Conservation (phyloP, 139 green algal species). For the Parachlorella kessleri region DNA sequence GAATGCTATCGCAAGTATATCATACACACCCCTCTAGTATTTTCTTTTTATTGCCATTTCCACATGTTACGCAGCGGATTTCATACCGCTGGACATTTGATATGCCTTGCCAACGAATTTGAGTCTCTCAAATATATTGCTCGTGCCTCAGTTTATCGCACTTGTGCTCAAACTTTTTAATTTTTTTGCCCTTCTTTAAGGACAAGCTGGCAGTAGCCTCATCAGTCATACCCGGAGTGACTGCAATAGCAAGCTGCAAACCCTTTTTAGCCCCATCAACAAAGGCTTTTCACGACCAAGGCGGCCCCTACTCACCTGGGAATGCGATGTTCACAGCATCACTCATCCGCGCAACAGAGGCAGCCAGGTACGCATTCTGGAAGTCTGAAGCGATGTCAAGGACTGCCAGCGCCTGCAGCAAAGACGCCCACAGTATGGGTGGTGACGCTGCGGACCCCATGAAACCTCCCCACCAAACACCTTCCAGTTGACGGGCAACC, state of each 20-base stretch:
- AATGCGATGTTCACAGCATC: slow-evolving; percentile 79
- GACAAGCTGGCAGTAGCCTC: background rate
- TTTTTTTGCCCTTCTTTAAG: background rate
- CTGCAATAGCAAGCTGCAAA: too few relatives aligned
- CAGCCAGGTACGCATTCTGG: slow-evolving; percentile 78
- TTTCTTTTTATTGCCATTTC: background rate
- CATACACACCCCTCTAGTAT: too few relatives aligned
- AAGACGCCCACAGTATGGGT: too few relatives aligned
- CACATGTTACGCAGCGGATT: background rate
- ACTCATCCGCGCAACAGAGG: slow-evolving; percentile 53
- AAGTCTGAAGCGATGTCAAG: slow-evolving; percentile 62
- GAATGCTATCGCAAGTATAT: too few relatives aligned
- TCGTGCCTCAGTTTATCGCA: too few relatives aligned
- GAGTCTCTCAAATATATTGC: too few relatives aligned
- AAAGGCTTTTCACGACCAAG: too few relatives aligned
- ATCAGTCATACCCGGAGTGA: background rate
- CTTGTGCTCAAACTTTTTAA: background rate
- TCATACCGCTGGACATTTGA: background rate
- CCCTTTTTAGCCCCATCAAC: too few relatives aligned
- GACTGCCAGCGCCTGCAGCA: slow-evolving; percentile 59
- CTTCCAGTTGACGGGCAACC: too few relatives aligned
- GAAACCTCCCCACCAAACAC: too few relatives aligned
- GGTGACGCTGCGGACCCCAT: too few relatives aligned
- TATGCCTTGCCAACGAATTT: background rate
- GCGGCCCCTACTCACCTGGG: slow-evolving; percentile 46